Evolutionary conservation across 208 protist genomes (phyloP), one percentile per base, ranked within the genome.

Genomic region (Leishmania mexicana): DNA sequence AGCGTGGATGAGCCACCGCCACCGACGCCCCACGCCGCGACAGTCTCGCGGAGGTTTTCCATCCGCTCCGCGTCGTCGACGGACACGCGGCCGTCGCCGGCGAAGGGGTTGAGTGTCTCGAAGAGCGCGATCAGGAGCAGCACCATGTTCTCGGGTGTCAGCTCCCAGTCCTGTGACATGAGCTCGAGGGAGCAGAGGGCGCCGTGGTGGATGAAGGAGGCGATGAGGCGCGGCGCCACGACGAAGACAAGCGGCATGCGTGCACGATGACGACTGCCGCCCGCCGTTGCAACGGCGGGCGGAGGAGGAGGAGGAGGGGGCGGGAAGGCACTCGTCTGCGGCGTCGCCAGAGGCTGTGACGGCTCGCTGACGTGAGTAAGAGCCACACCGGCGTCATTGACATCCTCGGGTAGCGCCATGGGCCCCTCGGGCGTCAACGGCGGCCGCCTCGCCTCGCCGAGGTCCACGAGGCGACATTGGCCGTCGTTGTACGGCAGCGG

Each of bases 211-310:
- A 97, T 95, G 71, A 97, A 97, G 10, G 92, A 82, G 0, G 92
- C 91, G 47, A 92, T 76, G 51, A 97, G 91, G 11, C 94, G 92
- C 17, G 94, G 94, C 3, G 88, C 79, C 31, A 95, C 89, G 58
- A 97, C 83, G 84, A 97, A 96, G 40, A 95, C 92, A 38, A 95
- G 83, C 40, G 94, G 94, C 91, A 97, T 96, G 21, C 81, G 84
- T 8, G 72, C 64, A 4, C 17, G 75, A 77, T 54, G 83, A 73
- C 49, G 79, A 21, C 24, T n/a, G 35, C 40, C 13, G 24, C 15
- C n/a, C 11, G 51, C 24, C 11, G 47, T n/a, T 53, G 58, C 73
- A 31, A 40, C 73, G 21, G 58, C 10, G 35, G 74, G 24, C 4
- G 47, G 47, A 7, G 49, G 6, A 35, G 31, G 47, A 47, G 47